A percentile compares a stretch with the other conserved stretches of the same genome.
Evolutionary conservation across 2,329 filamentous ascomycete genomes (phyloP).

Genomic region (Fusarium luffae): DNA sequence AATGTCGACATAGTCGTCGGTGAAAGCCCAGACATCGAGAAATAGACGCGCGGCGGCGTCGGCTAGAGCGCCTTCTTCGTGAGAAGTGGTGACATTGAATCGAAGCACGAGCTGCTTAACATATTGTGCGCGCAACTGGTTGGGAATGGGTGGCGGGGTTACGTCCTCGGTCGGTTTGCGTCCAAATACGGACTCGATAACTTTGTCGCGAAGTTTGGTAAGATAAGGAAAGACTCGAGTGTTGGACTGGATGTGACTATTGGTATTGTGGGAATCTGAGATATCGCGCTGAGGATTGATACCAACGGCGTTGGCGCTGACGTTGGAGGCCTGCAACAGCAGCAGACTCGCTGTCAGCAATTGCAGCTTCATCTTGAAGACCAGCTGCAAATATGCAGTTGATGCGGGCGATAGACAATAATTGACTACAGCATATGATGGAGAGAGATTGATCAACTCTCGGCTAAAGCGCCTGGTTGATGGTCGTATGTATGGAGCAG

Average conservation of each 20-base stretch:
- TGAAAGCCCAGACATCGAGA: constrained; percentile 91
- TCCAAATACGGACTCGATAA: constrained; percentile 63
- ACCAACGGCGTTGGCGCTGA: constrained; percentile 45
- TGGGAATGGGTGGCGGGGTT: constrained; percentile 42
- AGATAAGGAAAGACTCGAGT: constrained; percentile 58
- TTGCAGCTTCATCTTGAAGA: constrained; percentile 44
- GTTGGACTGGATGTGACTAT: constrained; percentile 23
- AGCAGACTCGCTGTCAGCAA: constrained; percentile 41
- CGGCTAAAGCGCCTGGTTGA: neutral
- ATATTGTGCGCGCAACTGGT: constrained; percentile 64
- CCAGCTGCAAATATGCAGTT: neutral
- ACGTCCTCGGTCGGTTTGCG: constrained; percentile 51
- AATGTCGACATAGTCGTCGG: constrained; percentile 84
- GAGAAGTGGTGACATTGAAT: constrained; percentile 78
- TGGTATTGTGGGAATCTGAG: constrained; percentile 26
- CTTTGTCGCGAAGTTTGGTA: constrained; percentile 62
- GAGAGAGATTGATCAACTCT: neutral
- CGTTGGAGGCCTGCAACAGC: constrained; percentile 42
- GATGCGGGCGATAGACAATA: constrained; percentile 6
- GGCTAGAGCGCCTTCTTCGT: constrained; percentile 77
- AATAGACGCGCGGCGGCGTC: constrained; percentile 79
- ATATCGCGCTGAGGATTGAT: constrained; percentile 44
- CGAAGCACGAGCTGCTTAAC: constrained; percentile 87
- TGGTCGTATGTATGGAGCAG: neutral
- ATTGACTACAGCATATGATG: constrained; percentile 2